Conservation (phyloP, 2,329 filamentous ascomycete species). For the Aureobasidium namibiae region DNA sequence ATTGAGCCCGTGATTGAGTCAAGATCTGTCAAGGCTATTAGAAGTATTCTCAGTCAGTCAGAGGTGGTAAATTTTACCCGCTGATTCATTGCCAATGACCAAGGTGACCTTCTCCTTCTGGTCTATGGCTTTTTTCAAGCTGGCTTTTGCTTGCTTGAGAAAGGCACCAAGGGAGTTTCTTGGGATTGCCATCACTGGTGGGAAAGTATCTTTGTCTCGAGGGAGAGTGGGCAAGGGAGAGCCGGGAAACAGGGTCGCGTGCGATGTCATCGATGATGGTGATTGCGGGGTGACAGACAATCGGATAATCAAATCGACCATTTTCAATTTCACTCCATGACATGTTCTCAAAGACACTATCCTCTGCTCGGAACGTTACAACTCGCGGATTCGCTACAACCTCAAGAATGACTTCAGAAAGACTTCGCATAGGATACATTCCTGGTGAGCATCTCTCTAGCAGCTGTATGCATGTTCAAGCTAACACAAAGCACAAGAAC, state of each 20-base stretch:
- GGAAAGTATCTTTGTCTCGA: neutral
- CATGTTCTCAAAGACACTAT: neutral
- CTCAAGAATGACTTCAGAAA: slow-evolving; percentile 14
- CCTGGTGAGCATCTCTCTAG: slow-evolving; percentile 16
- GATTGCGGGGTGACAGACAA: neutral
- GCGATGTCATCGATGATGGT: slow-evolving; percentile 3
- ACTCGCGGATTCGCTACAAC: neutral
- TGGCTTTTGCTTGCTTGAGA: slow-evolving; percentile 35
- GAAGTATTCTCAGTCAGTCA: neutral
- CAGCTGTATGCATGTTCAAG: neutral
- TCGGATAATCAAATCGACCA: neutral
- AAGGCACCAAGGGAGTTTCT: slow-evolving; percentile 40
- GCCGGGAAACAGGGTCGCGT: neutral
- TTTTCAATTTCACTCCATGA: neutral
- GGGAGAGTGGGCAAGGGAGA: neutral
- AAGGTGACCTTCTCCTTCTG: slow-evolving; percentile 37
- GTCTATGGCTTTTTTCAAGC: slow-evolving; percentile 33
- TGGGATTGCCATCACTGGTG: slow-evolving; percentile 31
- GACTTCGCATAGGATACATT: slow-evolving; percentile 24
- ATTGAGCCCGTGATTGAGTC: slow-evolving; percentile 72
- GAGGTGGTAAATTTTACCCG: slow-evolving; percentile 25
- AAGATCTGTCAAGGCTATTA: slow-evolving; percentile 52
- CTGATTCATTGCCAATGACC: slow-evolving; percentile 48
- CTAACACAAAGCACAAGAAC: slow-evolving; percentile 45
- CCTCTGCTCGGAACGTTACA: neutral